A percentile compares a stretch with the other conserved stretches of the same genome.
These are phyloP conservation scores for Penicillium parvum DNA, from an alignment of 495 filamentous ascomycete genomes.

Conservation along the genomic window DNA sequence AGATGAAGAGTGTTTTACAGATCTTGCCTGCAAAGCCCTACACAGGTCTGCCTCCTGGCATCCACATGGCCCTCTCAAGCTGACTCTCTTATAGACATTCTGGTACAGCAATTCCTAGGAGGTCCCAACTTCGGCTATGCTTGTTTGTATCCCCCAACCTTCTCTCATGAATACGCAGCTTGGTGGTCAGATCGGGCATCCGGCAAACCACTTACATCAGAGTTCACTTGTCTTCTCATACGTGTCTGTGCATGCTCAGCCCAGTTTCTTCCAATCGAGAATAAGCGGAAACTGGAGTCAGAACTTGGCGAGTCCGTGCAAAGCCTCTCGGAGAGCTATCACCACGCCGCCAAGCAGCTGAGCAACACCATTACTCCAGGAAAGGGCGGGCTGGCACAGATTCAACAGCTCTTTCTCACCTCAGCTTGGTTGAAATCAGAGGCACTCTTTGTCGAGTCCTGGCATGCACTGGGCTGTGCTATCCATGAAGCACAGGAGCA, in stretches of 20 bases:
- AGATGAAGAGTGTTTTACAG: slow-evolving; percentile 23
- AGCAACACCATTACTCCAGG: slow-evolving; percentile 42
- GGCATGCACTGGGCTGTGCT: slow-evolving; percentile 43
- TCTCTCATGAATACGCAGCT: slow-evolving; percentile 42
- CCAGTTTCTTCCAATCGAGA: slow-evolving; percentile 37
- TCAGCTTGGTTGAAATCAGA: slow-evolving; percentile 51
- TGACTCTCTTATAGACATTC: slow-evolving; percentile 34
- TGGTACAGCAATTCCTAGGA: slow-evolving; percentile 46
- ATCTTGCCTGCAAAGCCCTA: slow-evolving; percentile 29
- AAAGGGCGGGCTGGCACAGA: slow-evolving; percentile 43
- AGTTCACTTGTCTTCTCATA: slow-evolving; percentile 49
- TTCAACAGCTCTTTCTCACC: slow-evolving; percentile 51
- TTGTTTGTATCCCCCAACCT: slow-evolving; percentile 44
- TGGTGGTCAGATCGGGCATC: slow-evolving; percentile 42
- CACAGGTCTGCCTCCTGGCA: slow-evolving; percentile 14
- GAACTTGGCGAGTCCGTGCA: slow-evolving; percentile 39
- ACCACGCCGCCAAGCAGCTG: slow-evolving; percentile 41
- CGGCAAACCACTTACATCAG: slow-evolving; percentile 30
- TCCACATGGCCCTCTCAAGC: neutral
- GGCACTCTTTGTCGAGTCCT: slow-evolving; percentile 48
- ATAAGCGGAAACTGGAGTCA: slow-evolving; percentile 41
- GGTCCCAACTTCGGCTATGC: slow-evolving; percentile 49
- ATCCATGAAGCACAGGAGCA: slow-evolving; percentile 51
- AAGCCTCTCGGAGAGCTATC: slow-evolving; percentile 37
- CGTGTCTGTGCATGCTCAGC: slow-evolving; percentile 49